Percentiles rank a stretch among this genome's conserved stretches.
These are phyloP conservation scores for Flaveria bidentis DNA, from an alignment of 129 eudicot species.

Conservation along the genomic window DNA sequence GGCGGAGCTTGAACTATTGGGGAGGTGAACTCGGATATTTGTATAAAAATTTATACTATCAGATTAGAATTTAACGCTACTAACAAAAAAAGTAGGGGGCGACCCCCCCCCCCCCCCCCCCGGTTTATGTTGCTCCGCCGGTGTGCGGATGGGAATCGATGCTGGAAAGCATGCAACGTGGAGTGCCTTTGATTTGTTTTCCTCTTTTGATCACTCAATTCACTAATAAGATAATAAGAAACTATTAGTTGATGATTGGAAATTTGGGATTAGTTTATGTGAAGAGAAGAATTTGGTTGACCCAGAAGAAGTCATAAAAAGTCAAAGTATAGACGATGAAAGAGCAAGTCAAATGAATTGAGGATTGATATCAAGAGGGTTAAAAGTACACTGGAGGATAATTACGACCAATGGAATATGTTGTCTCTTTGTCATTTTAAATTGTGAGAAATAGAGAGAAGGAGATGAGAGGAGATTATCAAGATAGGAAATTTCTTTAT, in stretches of 20 bases:
- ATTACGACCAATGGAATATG: too few relatives aligned
- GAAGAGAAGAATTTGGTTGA: conserved; percentile 33
- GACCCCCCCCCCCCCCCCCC: too few relatives aligned
- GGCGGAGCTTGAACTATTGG: too few relatives aligned
- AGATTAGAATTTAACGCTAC: too few relatives aligned
- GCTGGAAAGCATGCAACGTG: conserved; percentile 63
- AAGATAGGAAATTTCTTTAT: too few relatives aligned
- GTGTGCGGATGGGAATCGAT: conserved; percentile 73
- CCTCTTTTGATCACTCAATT: conserved; percentile 68
- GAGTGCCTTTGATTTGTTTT: conserved; percentile 58
- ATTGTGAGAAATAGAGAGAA: too few relatives aligned
- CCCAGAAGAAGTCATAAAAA: conserved; percentile 47
- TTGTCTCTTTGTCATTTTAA: too few relatives aligned
- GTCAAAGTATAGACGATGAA: conserved; percentile 45
- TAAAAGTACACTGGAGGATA: conserved; percentile 43
- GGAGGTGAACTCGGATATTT: too few relatives aligned
- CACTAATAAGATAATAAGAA: conserved; percentile 65
- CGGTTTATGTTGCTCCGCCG: too few relatives aligned
- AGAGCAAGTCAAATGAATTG: conserved; percentile 23
- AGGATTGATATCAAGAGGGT: conserved; percentile 45
- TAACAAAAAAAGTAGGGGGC: too few relatives aligned
- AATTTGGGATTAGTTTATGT: conserved; percentile 60
- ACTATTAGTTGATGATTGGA: conserved; percentile 74
- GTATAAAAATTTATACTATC: too few relatives aligned
- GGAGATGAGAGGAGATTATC: background rate